Conservation (phyloP, 352 stramenopile genomes). For the Phytophthora tentaculata region DNA sequence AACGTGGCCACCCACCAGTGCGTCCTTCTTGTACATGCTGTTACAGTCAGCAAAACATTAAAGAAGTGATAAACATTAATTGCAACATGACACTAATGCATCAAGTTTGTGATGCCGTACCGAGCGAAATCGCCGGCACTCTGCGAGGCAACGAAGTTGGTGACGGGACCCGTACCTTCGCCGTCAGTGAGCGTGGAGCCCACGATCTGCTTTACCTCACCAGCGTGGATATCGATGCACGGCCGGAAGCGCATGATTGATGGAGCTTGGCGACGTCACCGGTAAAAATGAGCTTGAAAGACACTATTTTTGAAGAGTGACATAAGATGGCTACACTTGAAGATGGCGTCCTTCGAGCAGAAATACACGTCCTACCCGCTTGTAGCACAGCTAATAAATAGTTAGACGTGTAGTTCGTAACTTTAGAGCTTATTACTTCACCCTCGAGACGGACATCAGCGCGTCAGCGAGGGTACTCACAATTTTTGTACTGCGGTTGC, state of each 20-base stretch:
- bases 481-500: neutral
- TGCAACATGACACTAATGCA: neutral
- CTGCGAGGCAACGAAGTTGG: conserved; percentile 93
- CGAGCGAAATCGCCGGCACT: conserved; percentile 77
- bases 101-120: conserved; percentile 32
- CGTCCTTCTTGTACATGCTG: conserved; percentile 93
- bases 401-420: too few species aligned
- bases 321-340: neutral
- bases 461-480: neutral
- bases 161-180: conserved; percentile 66
- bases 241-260: conserved; percentile 95
- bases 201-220: conserved; percentile 99
- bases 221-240: conserved; percentile 98
- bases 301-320: conserved; percentile 23
- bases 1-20: conserved; percentile 94
- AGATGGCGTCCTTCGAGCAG: neutral
- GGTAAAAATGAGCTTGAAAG: conserved; percentile 17
- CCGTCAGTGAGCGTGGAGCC: conserved; percentile 95
- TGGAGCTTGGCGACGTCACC: neutral
- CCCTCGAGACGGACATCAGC: neutral
- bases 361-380: too few species aligned
- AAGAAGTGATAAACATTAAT: neutral
- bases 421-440: too few species aligned
- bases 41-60: conserved; percentile 1
- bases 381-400: too few species aligned